Percentiles rank a stretch among this genome's conserved stretches.
Evolutionary conservation across 805 yeast species (phyloP).

Genomic region (Myxozyma nipponensis): DNA sequence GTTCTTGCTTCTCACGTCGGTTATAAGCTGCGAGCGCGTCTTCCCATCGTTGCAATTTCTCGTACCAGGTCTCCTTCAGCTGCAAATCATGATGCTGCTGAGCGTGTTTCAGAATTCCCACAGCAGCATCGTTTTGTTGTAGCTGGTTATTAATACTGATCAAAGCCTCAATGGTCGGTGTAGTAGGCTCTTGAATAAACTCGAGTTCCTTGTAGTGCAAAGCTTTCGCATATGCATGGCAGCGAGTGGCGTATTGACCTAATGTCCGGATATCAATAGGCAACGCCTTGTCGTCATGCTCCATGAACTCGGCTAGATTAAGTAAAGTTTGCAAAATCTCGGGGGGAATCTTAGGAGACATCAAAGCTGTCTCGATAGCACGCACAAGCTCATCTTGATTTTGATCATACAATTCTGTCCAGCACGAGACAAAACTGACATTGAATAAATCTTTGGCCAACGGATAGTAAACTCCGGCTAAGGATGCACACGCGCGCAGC

Average conservation of each 20-base stretch:
- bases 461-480: constrained; percentile 84
- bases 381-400: constrained; percentile 86
- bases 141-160: constrained; percentile 90
- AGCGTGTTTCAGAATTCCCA: constrained; percentile 92
- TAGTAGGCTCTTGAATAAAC: constrained; percentile 86
- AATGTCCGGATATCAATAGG: constrained; percentile 87
- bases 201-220: constrained; percentile 93
- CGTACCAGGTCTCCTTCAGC: constrained; percentile 96
- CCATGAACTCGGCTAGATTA: constrained; percentile 93
- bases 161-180: constrained; percentile 86
- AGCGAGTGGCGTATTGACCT: constrained; percentile 88
- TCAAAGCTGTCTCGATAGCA: constrained; percentile 78
- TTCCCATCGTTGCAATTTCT: constrained; percentile 95
- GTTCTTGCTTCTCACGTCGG: constrained; percentile 59
- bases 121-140: constrained; percentile 96
- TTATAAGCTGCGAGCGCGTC: constrained; percentile 91
- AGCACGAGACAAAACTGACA: constrained; percentile 91
- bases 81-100: constrained; percentile 73
- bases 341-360: constrained; percentile 89
- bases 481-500: constrained; percentile 82
- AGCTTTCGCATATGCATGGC: constrained; percentile 97
- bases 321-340: constrained; percentile 88
- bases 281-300: constrained; percentile 90
- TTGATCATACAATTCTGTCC: constrained; percentile 86
- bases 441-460: constrained; percentile 87